Percentiles rank a stretch among this genome's conserved stretches.
These are phyloP conservation scores for Fallopia convolvulus DNA, from an alignment of 148 eudicot species.

Conservation along the genomic window DNA sequence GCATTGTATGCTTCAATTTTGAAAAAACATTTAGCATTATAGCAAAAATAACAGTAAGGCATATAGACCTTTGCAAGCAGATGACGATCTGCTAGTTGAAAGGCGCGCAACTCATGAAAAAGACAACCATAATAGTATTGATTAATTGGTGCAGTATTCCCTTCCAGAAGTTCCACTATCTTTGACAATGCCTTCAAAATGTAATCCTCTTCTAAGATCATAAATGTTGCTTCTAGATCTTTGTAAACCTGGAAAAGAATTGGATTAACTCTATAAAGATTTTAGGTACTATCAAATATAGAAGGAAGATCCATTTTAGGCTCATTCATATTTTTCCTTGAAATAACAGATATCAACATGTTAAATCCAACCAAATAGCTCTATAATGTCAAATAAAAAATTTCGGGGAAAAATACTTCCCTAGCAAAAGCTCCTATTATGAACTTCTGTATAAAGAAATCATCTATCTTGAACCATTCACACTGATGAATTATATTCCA, in stretches of 20 bases:
- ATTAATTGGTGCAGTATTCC: slow-evolving; percentile 75
- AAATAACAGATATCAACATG: neutral
- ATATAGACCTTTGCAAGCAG: slow-evolving; percentile 57
- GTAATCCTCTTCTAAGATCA: slow-evolving; percentile 75
- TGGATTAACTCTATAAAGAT: neutral
- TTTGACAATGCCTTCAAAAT: slow-evolving; percentile 73
- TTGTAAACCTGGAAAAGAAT: slow-evolving; percentile 60
- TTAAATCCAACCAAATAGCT: neutral
- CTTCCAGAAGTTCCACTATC: slow-evolving; percentile 87
- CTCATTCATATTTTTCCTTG: neutral
- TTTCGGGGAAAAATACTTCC: neutral
- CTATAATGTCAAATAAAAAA: neutral
- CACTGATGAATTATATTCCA: too few species aligned
- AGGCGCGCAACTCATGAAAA: slow-evolving; percentile 84
- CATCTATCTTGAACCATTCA: too few species aligned
- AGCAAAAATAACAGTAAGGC: neutral
- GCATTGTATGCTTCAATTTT: neutral
- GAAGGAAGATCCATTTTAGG: neutral
- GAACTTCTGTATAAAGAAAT: neutral
- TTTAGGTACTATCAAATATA: neutral
- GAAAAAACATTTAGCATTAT: neutral
- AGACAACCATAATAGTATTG: slow-evolving; percentile 95
- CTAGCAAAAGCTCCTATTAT: neutral
- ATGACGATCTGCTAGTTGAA: slow-evolving; percentile 90
- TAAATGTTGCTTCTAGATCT: slow-evolving; percentile 95